Evolutionary conservation across 2,329 filamentous ascomycete species (phyloP).

Genomic region (Escovopsis sp.): DNA sequence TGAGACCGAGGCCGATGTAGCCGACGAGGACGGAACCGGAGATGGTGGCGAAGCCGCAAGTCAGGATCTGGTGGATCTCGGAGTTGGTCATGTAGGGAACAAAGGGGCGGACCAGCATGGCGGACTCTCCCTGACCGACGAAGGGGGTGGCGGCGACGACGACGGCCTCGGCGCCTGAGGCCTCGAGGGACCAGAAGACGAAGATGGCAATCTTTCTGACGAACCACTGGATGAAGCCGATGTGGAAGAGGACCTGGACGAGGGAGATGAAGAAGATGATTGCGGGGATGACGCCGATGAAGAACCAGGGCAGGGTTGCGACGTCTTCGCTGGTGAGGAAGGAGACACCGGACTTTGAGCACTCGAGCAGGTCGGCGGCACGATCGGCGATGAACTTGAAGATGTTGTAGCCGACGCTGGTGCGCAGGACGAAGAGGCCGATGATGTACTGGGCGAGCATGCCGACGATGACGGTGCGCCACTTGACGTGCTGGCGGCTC

Average conservation of each 20-base stretch:
- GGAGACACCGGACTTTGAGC: constrained; percentile 54
- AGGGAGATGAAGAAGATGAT: constrained; percentile 94
- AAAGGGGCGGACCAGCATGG: constrained; percentile 82
- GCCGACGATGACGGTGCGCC: constrained; percentile 74
- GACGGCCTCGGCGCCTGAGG: constrained; percentile 85
- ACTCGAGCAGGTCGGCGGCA: constrained; percentile 60
- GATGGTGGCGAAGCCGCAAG: constrained; percentile 83
- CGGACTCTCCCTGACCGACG: constrained; percentile 86
- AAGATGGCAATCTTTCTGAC: constrained; percentile 75
- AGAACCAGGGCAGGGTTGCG: constrained; percentile 46
- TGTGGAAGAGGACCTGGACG: constrained; percentile 76
- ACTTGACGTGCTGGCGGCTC: constrained; percentile 48
- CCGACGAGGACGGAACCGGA: constrained; percentile 75
- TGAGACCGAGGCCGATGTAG: constrained; percentile 73
- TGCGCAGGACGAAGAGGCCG: constrained; percentile 76
- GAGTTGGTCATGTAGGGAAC: constrained; percentile 72
- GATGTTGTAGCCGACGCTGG: constrained; percentile 70
- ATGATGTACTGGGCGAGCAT: constrained; percentile 83
- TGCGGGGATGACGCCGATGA: constrained; percentile 67
- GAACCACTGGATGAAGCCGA: constrained; percentile 76
- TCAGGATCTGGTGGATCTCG: constrained; percentile 87
- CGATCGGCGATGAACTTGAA: constrained; percentile 76
- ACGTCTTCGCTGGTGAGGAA: constrained; percentile 46
- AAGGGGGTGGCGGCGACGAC: constrained; percentile 87
- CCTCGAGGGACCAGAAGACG: constrained; percentile 80